Percentiles rank a stretch among this genome's conserved stretches.
phyloP scores from a whole-genome alignment of 208 protist genomes.

The Leishmania major region DNA sequence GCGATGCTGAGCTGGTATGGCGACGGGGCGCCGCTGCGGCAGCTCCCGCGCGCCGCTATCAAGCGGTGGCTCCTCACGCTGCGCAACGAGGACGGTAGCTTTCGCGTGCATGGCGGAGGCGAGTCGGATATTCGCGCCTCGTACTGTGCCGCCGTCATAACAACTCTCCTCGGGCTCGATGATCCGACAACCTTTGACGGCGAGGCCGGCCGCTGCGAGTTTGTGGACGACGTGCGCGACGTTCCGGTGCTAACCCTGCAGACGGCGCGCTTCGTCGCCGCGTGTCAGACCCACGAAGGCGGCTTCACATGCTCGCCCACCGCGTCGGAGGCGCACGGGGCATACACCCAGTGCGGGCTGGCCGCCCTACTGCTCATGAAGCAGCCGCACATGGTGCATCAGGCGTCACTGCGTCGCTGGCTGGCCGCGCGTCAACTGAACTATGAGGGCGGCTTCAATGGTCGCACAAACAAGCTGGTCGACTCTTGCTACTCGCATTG shows the following conservation, averaged over 20 bases:
- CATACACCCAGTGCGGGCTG: conserved; percentile 93
- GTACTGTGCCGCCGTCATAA: conserved; percentile 87
- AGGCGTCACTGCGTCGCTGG: conserved; percentile 69
- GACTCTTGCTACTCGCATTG: conserved; percentile 98
- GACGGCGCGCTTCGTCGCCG: conserved; percentile 65
- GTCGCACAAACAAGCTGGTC: conserved; percentile 97
- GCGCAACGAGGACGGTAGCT: conserved; percentile 74
- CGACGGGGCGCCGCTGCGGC: conserved; percentile 26
- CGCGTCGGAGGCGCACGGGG: conserved; percentile 89
- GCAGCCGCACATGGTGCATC: conserved; percentile 56
- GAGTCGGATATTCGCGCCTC: conserved; percentile 88
- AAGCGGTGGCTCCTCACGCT: conserved; percentile 87
- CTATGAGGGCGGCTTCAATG: conserved; percentile 94
- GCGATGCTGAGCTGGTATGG: conserved; percentile 50
- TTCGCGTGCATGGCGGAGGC: conserved; percentile 82
- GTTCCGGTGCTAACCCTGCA: conserved; percentile 45
- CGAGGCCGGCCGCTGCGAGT: conserved; percentile 6
- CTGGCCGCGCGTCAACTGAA: conserved; percentile 72
- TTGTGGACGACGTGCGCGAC: conserved; percentile 33
- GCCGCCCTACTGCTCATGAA: conserved; percentile 75
- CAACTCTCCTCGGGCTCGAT: conserved; percentile 68
- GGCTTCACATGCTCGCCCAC: conserved; percentile 77
- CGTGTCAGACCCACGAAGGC: conserved; percentile 93
- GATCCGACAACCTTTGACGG: conserved; percentile 42
- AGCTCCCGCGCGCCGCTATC: conserved; percentile 75